These are phyloP conservation scores for Dactylellina parvicollis DNA, from an alignment of 2,329 filamentous ascomycete genomes.

Conservation along the genomic window DNA sequence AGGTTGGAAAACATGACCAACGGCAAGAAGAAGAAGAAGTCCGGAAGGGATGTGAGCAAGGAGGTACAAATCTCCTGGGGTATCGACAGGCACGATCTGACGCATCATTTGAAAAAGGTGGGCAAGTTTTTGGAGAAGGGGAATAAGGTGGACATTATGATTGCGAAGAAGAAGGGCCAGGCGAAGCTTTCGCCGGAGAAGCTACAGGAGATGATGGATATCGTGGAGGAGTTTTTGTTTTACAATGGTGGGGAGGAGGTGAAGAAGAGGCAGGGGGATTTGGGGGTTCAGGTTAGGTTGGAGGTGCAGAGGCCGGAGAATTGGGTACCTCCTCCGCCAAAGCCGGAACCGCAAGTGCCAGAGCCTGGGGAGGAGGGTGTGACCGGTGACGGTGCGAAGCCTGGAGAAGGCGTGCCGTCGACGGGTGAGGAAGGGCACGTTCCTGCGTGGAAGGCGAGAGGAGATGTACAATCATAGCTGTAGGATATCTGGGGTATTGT, in stretches of 20 bases:
- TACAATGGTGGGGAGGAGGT: slow-evolving; percentile 44
- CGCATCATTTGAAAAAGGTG: slow-evolving; percentile 75
- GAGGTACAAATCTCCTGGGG: slow-evolving; percentile 91
- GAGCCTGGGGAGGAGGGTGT: slow-evolving; percentile 10
- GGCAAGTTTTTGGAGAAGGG: slow-evolving; percentile 77
- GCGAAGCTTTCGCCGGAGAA: slow-evolving; percentile 71
- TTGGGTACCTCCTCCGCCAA: slow-evolving; percentile 42
- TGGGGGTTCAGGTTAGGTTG: slow-evolving; percentile 31
- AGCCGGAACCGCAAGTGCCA: slow-evolving; percentile 7
- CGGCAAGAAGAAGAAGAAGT: slow-evolving; percentile 30
- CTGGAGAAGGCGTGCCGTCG: neutral
- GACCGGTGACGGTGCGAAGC: neutral
- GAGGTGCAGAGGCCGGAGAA: slow-evolving; percentile 49
- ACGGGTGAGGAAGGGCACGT: slow-evolving; percentile 16
- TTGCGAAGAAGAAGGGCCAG: slow-evolving; percentile 74
- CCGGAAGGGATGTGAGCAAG: slow-evolving; percentile 64
- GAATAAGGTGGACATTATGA: slow-evolving; percentile 75
- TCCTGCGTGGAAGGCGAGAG: slow-evolving; percentile 38
- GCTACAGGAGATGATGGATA: slow-evolving; percentile 68
- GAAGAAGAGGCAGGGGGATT: slow-evolving; percentile 29
- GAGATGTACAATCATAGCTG: slow-evolving; percentile 10
- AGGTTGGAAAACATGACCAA: neutral
- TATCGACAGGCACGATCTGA: slow-evolving; percentile 78
- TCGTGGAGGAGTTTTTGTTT: slow-evolving; percentile 62
- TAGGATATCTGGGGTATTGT: neutral